Conservation (phyloP, 1,284 basidiomycete genomes). For the Abortiporus biennis region DNA sequence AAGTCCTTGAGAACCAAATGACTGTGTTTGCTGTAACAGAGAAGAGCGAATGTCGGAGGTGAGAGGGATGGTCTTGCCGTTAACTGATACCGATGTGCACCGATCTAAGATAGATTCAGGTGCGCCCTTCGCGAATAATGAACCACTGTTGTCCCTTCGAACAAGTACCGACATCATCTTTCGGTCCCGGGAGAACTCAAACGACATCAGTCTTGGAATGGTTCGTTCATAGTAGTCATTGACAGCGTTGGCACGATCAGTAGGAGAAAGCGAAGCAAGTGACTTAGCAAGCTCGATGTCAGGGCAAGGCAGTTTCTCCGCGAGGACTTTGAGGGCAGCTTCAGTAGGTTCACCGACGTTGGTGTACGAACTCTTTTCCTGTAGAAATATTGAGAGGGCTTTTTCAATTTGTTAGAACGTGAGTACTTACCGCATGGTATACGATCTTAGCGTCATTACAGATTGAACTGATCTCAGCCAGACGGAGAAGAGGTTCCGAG, state of each 20-base stretch:
- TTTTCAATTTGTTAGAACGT: neutral
- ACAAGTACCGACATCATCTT: conserved; percentile 97
- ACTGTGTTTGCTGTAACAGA: conserved; percentile 60
- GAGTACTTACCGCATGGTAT: conserved; percentile 71
- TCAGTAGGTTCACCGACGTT: conserved; percentile 98
- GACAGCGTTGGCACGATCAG: conserved; percentile 73
- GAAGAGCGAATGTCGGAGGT: conserved; percentile 53
- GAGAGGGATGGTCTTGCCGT: conserved; percentile 54
- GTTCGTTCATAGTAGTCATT: conserved; percentile 76
- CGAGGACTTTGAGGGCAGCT: conserved; percentile 89
- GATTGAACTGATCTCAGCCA: conserved; percentile 86
- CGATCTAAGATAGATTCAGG: conserved; percentile 93
- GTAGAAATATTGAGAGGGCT: conserved; percentile 2
- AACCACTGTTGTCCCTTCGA: conserved; percentile 45
- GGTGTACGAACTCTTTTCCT: conserved; percentile 77
- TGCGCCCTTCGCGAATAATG: conserved; percentile 91
- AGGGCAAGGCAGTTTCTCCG: conserved; percentile 78
- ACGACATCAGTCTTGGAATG: conserved; percentile 82
- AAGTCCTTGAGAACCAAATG: conserved; percentile 80
- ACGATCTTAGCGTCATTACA: conserved; percentile 91
- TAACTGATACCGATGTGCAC: conserved; percentile 71
- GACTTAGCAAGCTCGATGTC: conserved; percentile 50
- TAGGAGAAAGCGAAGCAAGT: conserved; percentile 50
- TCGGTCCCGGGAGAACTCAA: conserved; percentile 96
- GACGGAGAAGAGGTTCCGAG: conserved; percentile 71